Evolutionary conservation across 441 rosid genomes (phyloP).

Genomic region (Populus hybrid): DNA sequence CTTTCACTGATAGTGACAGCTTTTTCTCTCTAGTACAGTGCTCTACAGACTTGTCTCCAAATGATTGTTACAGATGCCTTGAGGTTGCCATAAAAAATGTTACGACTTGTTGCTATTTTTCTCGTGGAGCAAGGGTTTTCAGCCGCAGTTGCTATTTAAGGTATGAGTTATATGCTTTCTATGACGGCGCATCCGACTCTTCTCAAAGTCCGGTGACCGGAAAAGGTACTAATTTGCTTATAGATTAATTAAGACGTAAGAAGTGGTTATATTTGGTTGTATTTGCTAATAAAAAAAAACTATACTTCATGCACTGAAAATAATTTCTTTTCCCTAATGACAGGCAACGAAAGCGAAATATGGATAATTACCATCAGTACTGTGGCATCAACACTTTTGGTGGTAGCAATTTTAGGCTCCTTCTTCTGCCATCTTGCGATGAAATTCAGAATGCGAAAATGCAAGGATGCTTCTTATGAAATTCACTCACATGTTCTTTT

Average conservation of each 20-base stretch:
- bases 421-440: background rate
- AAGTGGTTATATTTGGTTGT: background rate
- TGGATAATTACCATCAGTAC: constrained; percentile 1
- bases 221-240: constrained; percentile 10
- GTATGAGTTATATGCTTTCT: constrained; percentile 35
- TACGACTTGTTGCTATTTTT: constrained; percentile 18
- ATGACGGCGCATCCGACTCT: constrained; percentile 16
- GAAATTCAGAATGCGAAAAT: background rate
- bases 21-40: constrained; percentile 34
- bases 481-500: background rate
- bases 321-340: background rate
- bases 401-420: background rate
- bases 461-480: background rate
- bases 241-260: background rate
- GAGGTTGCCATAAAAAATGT: constrained; percentile 23
- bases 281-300: background rate
- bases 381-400: background rate
- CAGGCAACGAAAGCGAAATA: constrained; percentile 1
- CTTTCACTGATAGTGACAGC: constrained; percentile 6
- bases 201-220: constrained; percentile 2
- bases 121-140: constrained; percentile 29
- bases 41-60: constrained; percentile 23
- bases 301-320: too few relatives aligned
- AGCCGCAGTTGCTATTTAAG: constrained; percentile 44
- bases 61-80: constrained; percentile 30